These are phyloP conservation scores for Penicillium dipodomyicola DNA, from an alignment of 495 filamentous ascomycete genomes.

Conservation along the genomic window DNA sequence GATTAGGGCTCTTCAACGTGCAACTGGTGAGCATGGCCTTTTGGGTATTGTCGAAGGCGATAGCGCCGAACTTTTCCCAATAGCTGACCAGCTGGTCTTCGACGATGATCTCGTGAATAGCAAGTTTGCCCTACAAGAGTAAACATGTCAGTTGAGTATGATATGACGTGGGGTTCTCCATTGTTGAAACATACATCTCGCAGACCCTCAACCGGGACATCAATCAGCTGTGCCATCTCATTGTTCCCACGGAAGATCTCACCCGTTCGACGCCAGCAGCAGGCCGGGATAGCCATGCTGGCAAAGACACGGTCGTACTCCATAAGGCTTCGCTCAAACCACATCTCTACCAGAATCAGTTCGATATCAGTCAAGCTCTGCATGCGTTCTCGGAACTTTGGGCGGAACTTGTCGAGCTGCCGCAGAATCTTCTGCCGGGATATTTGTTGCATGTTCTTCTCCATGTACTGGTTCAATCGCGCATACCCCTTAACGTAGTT, in stretches of 20 bases:
- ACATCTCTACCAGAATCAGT: slow-evolving; percentile 93
- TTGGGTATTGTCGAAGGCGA: slow-evolving; percentile 93
- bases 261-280: slow-evolving; percentile 94
- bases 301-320: slow-evolving; percentile 98
- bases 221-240: slow-evolving; percentile 96
- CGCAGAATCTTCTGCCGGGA: slow-evolving; percentile 85
- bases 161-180: neutral
- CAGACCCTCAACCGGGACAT: slow-evolving; percentile 85
- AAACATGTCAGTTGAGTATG: neutral
- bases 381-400: slow-evolving; percentile 94
- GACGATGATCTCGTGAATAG: slow-evolving; percentile 91
- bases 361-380: slow-evolving; percentile 88
- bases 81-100: slow-evolving; percentile 94
- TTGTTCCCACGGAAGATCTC: slow-evolving; percentile 98
- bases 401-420: slow-evolving; percentile 87
- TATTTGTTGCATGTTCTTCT: slow-evolving; percentile 70
- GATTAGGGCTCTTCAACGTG: slow-evolving; percentile 80
- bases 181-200: slow-evolving; percentile 68
- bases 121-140: slow-evolving; percentile 73
- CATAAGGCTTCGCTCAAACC: slow-evolving; percentile 93
- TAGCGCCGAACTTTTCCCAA: slow-evolving; percentile 99
- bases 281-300: slow-evolving; percentile 97
- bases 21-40: slow-evolving; percentile 97
- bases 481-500: slow-evolving; percentile 98
- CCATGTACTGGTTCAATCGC: slow-evolving; percentile 83